Conservation (phyloP, 306 rosid genomes). For the Corylus heterophylla region DNA sequence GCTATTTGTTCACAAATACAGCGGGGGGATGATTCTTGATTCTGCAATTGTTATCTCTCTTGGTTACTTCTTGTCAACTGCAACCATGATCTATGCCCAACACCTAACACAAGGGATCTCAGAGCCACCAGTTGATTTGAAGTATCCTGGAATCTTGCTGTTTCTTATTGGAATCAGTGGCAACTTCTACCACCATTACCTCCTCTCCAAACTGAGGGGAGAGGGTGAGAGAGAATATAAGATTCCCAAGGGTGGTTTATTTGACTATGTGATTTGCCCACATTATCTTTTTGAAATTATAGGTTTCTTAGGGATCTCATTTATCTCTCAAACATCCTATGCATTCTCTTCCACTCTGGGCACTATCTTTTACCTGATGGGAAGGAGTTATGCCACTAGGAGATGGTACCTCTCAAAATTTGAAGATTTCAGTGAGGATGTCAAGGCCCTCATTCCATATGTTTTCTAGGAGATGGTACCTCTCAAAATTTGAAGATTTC, state of each 20-base stretch:
- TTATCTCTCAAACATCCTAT: slow-evolving; percentile 63
- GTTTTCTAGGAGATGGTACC: too few relatives aligned
- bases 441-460: slow-evolving; percentile 75
- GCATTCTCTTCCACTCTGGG: slow-evolving; percentile 48
- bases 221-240: slow-evolving; percentile 61
- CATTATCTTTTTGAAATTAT: slow-evolving; percentile 80
- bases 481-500: too few relatives aligned
- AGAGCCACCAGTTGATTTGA: slow-evolving; percentile 53
- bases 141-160: slow-evolving; percentile 46
- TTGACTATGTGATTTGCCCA: slow-evolving; percentile 67
- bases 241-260: slow-evolving; percentile 84
- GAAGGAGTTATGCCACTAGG: slow-evolving; percentile 76
- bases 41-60: slow-evolving; percentile 47
- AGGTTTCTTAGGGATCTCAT: slow-evolving; percentile 54
- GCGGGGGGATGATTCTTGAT: slow-evolving; percentile 57
- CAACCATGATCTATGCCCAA: slow-evolving; percentile 61
- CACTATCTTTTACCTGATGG: slow-evolving; percentile 50
- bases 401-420: slow-evolving; percentile 77
- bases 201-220: slow-evolving; percentile 60
- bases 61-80: slow-evolving; percentile 51
- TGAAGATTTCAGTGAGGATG: slow-evolving; percentile 59
- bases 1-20: slow-evolving; percentile 68
- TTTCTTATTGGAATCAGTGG: slow-evolving; percentile 64
- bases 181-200: slow-evolving; percentile 77
- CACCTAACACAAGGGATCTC: slow-evolving; percentile 51